A percentile compares a stretch with the other conserved stretches of the same genome.
phyloP scores from a whole-genome alignment of 768 basidiomycete genomes.

The Suillus subluteus region DNA sequence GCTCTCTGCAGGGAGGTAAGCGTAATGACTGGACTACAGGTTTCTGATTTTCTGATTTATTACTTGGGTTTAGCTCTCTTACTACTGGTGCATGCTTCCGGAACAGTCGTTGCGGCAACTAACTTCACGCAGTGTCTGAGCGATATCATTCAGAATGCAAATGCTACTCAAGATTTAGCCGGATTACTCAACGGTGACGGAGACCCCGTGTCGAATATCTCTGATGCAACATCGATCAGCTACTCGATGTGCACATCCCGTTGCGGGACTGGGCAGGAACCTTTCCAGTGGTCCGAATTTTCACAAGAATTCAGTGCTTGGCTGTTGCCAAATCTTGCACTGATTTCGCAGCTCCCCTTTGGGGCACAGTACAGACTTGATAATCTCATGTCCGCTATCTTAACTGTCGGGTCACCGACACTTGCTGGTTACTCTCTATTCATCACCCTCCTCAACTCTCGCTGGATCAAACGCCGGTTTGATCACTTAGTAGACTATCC shows the following conservation, averaged over 20 bases:
- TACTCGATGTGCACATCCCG: constrained; percentile 1
- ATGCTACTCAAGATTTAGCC: neutral
- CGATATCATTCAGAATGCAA: constrained; percentile 15
- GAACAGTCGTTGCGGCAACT: neutral
- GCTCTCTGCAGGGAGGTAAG: neutral
- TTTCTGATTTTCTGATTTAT: neutral
- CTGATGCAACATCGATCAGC: constrained; percentile 17
- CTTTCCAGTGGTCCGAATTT: constrained; percentile 28
- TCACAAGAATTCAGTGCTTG: constrained; percentile 45
- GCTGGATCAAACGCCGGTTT: constrained; percentile 43
- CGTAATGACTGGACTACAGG: neutral
- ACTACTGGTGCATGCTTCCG: neutral
- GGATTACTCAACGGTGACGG: constrained; percentile 11
- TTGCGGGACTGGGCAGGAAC: constrained; percentile 19
- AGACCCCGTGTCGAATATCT: neutral
- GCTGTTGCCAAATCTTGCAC: constrained; percentile 52
- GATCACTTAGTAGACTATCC: constrained; percentile 30
- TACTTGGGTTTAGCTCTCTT: neutral
- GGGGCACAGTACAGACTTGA: constrained; percentile 43
- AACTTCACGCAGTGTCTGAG: constrained; percentile 21
- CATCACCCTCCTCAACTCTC: constrained; percentile 46
- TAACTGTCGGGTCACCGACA: constrained; percentile 48
- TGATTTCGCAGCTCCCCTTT: constrained; percentile 54
- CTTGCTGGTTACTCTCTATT: constrained; percentile 50
- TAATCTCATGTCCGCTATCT: constrained; percentile 44